Percentiles rank a stretch among this genome's conserved stretches.
Conservation (phyloP, 2,329 filamentous ascomycete species). For the Neonectria coccinea region DNA sequence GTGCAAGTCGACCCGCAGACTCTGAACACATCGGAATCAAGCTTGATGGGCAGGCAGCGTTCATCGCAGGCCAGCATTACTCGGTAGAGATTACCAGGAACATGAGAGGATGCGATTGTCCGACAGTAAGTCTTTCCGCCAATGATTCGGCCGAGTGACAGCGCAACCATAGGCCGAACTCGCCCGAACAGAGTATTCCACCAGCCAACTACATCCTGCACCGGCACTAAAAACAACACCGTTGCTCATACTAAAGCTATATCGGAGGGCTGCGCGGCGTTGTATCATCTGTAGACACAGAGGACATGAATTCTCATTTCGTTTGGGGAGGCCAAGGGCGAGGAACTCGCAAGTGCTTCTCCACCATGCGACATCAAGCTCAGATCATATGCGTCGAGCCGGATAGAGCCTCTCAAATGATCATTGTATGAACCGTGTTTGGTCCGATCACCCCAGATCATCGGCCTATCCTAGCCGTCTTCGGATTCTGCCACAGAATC, state of each 20-base stretch:
- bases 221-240: neutral
- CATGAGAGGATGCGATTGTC: neutral
- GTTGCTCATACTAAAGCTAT: neutral
- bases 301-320: neutral
- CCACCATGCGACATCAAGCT: neutral
- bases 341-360: neutral
- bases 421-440: neutral
- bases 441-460: neutral
- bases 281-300: too few species aligned
- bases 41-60: neutral
- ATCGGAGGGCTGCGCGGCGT: neutral
- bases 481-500: neutral
- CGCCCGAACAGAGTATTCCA: neutral
- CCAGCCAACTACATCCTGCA: neutral
- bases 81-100: too few species aligned
- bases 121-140: neutral
- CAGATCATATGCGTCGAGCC: neutral
- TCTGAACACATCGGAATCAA: neutral
- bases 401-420: neutral
- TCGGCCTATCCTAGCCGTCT: neutral
- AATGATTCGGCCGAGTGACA: neutral
- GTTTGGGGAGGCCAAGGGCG: neutral
- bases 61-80: neutral
- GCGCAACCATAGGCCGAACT: neutral
- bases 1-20: neutral